phyloP scores from a whole-genome alignment of 2,329 filamentous ascomycete species.

The Scedosporium boydii region DNA sequence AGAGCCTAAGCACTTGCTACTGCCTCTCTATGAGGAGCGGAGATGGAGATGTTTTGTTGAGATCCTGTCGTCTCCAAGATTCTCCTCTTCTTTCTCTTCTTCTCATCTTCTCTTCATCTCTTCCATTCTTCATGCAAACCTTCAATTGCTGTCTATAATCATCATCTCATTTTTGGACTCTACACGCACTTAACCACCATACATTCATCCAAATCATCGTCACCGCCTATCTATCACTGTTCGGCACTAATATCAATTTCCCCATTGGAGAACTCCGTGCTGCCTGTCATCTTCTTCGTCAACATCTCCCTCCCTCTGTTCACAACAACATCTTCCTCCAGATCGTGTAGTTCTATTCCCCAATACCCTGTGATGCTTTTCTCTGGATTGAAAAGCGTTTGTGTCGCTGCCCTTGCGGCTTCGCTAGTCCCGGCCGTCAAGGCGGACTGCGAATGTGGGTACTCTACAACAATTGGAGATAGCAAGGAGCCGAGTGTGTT shows the following conservation, averaged over 20 bases:
- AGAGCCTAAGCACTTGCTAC: too few species aligned
- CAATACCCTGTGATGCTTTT: neutral
- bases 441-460: conserved; percentile 63
- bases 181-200: neutral
- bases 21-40: neutral
- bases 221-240: neutral
- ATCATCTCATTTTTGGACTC: neutral
- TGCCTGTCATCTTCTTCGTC: too few species aligned
- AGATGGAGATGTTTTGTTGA: neutral
- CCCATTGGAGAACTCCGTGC: neutral
- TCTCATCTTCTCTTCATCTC: neutral
- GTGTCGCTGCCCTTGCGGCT: neutral
- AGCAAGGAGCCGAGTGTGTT: conserved; percentile 39
- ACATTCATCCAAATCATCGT: neutral
- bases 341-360: neutral
- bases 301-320: too few species aligned
- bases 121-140: neutral
- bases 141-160: neutral
- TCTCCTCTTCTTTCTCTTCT: neutral
- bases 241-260: neutral
- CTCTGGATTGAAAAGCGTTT: neutral
- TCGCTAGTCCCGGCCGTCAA: neutral
- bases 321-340: neutral
- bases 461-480: conserved; percentile 42
- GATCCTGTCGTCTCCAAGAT: neutral